Evolutionary conservation across 306 rosid genomes (phyloP), one percentile per base, ranked within the genome.

Genomic region (Biancaea sappan): DNA sequence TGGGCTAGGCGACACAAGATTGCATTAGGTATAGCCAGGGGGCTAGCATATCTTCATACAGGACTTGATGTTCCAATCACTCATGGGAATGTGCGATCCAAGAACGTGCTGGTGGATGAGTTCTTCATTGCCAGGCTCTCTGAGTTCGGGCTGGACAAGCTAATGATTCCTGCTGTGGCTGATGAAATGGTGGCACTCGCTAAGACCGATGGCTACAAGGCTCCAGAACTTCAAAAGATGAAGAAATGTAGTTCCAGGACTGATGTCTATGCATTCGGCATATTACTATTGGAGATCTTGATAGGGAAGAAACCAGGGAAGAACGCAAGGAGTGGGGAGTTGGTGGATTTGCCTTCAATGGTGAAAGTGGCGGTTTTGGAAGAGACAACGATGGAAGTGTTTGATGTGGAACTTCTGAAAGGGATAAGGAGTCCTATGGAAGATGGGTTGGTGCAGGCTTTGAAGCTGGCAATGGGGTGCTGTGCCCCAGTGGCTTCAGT

Each of bases 391-490:
- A 85, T 89, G 99, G 99, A 92, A 79, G 96, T 95, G 66, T 95
- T 95, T 12, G 98, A 95, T 47, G 92, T 87, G 76, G 98, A 92
- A 25, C 83, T 95, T 7, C 74, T 92, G 83, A 95, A 92, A 83
- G 99, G 98, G 78, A 86, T 92, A 46, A 89, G 92, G 48, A 95
- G 88, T 73, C 97, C 97, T 3, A 95, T 92, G 98, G 99, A 95
- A 79, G 99, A 95, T 53, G 99, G 99, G 16, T 69, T 95, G 81
- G 78, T 95, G 32, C 98, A 95, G 38, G 97, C 97, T 16, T 66
- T 95, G 85, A 95, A 92, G 83, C 87, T 95, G 14, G 99, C 98
- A 54, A 95, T 95, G 99, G 99, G 99, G 12, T 95, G 99, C 72
- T 95, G 99, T 72, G 99, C 99, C 19, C 99, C 99, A 3, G 98